Evolutionary conservation across 2,329 filamentous ascomycete species (phyloP).

Genomic region (Cladosporium colombiae): DNA sequence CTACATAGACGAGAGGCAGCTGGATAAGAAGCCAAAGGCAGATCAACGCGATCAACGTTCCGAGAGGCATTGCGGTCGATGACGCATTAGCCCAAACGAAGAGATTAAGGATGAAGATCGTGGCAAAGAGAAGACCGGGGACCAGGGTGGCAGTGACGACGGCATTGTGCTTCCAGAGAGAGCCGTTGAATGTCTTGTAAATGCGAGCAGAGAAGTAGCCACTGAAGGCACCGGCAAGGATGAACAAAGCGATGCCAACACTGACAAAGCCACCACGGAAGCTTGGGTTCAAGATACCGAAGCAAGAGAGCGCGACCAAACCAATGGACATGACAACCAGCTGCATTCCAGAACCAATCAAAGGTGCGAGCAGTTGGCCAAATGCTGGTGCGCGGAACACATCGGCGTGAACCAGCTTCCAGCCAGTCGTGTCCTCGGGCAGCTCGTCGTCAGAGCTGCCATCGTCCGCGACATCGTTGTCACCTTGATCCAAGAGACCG

Average conservation of each 20-base stretch:
- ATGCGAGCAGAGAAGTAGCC: slow-evolving; percentile 84
- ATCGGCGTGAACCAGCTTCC: slow-evolving; percentile 87
- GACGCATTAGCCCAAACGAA: slow-evolving; percentile 91
- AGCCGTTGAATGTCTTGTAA: slow-evolving; percentile 80
- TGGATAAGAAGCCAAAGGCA: slow-evolving; percentile 83
- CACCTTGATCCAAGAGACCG: slow-evolving; percentile 38
- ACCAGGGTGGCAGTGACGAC: slow-evolving; percentile 73
- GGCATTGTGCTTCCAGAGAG: slow-evolving; percentile 73
- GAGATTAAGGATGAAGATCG: slow-evolving; percentile 78
- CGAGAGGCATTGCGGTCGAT: slow-evolving; percentile 82
- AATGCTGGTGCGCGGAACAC: slow-evolving; percentile 75
- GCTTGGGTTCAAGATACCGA: slow-evolving; percentile 80
- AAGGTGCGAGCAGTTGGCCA: slow-evolving; percentile 72
- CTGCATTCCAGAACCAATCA: slow-evolving; percentile 84
- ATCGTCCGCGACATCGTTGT: slow-evolving; percentile 50
- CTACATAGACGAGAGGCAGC: slow-evolving; percentile 78
- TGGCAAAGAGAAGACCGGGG: slow-evolving; percentile 73
- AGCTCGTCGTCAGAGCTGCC: slow-evolving; percentile 71
- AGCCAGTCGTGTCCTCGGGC: slow-evolving; percentile 78
- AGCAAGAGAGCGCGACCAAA: slow-evolving; percentile 59
- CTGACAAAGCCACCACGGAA: slow-evolving; percentile 89
- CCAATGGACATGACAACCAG: slow-evolving; percentile 78
- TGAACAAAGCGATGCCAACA: slow-evolving; percentile 78
- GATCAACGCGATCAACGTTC: slow-evolving; percentile 71
- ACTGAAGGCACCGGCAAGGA: slow-evolving; percentile 80